Percentiles rank a stretch among this genome's conserved stretches.
Evolutionary conservation across 2,329 filamentous ascomycete genomes (phyloP).

Genomic region (Capronia coronata): DNA sequence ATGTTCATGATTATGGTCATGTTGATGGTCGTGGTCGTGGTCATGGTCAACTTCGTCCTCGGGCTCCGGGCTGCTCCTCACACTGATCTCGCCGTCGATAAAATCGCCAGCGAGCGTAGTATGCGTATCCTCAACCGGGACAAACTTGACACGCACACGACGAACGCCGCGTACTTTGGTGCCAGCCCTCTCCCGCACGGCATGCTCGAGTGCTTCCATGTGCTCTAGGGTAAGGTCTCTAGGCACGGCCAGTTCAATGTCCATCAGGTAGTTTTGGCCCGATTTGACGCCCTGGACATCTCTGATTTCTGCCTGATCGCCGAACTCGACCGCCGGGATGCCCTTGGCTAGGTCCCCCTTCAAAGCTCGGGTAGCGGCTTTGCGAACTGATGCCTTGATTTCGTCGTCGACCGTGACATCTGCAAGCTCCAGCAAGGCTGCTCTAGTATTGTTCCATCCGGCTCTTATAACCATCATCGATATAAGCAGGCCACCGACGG

Average conservation of each 20-base stretch:
- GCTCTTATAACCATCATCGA: conserved; percentile 89
- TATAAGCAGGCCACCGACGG: conserved; percentile 85
- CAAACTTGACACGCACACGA: conserved; percentile 75
- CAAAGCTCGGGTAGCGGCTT: conserved; percentile 57
- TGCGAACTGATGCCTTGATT: conserved; percentile 64
- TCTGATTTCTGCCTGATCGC: conserved; percentile 61
- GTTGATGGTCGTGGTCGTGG: conserved; percentile 30
- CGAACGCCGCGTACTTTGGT: conserved; percentile 75
- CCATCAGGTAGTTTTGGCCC: conserved; percentile 91
- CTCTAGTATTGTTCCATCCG: conserved; percentile 75
- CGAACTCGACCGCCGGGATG: conserved; percentile 40
- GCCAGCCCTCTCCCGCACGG: conserved; percentile 65
- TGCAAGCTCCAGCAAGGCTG: conserved; percentile 79
- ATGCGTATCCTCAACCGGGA: conserved; percentile 56
- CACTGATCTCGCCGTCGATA: conserved; percentile 58
- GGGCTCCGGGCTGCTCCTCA: conserved; percentile 54
- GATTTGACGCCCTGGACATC: conserved; percentile 87
- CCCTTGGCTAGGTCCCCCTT: conserved; percentile 33
- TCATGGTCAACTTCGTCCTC: conserved; percentile 48
- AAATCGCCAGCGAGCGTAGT: conserved; percentile 70
- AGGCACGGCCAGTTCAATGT: conserved; percentile 78
- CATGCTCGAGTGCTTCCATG: conserved; percentile 62
- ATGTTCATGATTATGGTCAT: conserved; percentile 14
- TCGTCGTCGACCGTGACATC: conserved; percentile 84
- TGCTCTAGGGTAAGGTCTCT: conserved; percentile 67